Conservation (phyloP, 352 stramenopile species). For the Phytophthora pistaciae region DNA sequence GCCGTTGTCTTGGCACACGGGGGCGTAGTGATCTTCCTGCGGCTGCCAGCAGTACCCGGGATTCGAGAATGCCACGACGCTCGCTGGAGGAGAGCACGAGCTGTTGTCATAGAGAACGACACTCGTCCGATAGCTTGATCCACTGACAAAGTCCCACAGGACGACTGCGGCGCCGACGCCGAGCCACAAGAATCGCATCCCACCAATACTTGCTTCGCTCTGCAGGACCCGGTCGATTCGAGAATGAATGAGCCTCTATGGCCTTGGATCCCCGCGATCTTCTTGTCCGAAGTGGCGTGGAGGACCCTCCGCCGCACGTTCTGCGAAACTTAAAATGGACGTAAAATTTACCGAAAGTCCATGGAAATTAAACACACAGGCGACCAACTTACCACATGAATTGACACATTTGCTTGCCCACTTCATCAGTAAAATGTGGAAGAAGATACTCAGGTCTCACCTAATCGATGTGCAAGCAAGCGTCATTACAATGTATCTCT, state of each 20-base stretch:
- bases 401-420: no score
- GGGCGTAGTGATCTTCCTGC: conserved; percentile 10
- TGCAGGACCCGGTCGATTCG: neutral
- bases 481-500: no score
- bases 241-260: neutral
- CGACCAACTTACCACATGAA: no score
- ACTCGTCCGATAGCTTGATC: neutral
- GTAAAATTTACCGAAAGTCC: neutral
- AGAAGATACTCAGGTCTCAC: no score
- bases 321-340: neutral
- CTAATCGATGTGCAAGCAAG: no score
- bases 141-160: neutral
- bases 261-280: neutral
- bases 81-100: conserved; percentile 8
- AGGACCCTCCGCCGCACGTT: neutral
- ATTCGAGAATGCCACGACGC: neutral
- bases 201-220: neutral
- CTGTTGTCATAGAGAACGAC: conserved; percentile 3
- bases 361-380: neutral
- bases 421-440: no score
- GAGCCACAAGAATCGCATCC: neutral
- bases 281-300: neutral
- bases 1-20: neutral
- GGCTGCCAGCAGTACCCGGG: neutral
- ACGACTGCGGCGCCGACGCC: neutral